Evolutionary conservation across 2,329 filamentous ascomycete species (phyloP).

Genomic region (Monosporascus sp.): DNA sequence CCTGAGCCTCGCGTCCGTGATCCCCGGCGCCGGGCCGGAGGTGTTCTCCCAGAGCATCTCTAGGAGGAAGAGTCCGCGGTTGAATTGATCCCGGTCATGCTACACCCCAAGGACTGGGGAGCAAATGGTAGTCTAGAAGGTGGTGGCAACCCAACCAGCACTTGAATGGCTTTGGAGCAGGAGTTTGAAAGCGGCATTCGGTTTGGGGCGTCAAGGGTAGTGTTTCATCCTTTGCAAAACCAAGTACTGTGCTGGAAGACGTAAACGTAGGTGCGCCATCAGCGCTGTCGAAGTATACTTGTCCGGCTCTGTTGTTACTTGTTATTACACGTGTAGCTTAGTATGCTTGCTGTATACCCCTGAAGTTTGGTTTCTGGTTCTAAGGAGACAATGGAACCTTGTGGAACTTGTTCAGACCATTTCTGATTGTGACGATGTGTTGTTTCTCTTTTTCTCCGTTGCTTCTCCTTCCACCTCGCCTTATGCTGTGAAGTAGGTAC

Average conservation of each 20-base stretch:
- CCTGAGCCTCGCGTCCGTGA: constrained; percentile 18
- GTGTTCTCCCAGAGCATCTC: constrained; percentile 41
- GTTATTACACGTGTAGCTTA: constrained; percentile 6
- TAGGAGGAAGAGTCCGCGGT: constrained; percentile 51
- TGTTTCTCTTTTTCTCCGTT: no score
- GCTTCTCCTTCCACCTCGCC: no score
- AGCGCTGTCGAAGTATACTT: constrained; percentile 1
- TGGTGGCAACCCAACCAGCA: no score
- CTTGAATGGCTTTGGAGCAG: no score
- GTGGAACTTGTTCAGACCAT: no score
- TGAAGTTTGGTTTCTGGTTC: constrained; percentile 1
- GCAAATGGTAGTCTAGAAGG: background rate
- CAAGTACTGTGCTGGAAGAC: no score
- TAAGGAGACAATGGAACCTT: background rate
- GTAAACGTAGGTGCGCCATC: background rate
- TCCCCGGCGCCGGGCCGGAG: constrained; percentile 24
- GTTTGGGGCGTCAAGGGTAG: no score
- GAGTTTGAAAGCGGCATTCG: no score
- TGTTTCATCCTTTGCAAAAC: no score
- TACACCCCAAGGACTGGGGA: background rate
- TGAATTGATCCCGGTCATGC: constrained; percentile 23
- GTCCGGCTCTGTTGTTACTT: constrained; percentile 2
- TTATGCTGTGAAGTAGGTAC: no score
- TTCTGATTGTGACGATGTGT: no score
- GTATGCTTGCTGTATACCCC: constrained; percentile 19